Conservation (phyloP, 768 basidiomycete species). For the Macrolepiota dolichaula region DNA sequence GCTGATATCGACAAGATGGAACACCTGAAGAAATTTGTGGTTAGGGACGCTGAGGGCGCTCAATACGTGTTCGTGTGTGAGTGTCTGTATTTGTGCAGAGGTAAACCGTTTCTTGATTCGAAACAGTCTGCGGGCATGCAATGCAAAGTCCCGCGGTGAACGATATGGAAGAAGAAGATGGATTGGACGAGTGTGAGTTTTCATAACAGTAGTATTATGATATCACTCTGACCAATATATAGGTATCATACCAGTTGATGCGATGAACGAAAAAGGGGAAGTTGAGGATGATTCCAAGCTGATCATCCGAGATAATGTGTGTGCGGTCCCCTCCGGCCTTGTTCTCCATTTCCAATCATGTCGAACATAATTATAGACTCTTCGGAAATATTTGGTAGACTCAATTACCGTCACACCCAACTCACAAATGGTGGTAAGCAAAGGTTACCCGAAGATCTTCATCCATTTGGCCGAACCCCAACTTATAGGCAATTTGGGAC, state of each 20-base stretch:
- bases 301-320: background rate
- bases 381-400: background rate
- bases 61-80: constrained; percentile 1
- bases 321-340: background rate
- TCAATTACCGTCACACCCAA: background rate
- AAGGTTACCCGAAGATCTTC: background rate
- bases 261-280: background rate
- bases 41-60: background rate
- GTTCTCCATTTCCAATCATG: background rate
- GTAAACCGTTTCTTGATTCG: background rate
- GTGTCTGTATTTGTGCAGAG: background rate
- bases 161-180: background rate
- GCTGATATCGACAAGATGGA: background rate
- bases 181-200: background rate
- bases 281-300: background rate
- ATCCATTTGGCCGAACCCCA: background rate
- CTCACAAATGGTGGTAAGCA: background rate
- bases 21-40: background rate
- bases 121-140: background rate
- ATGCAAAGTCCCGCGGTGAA: background rate
- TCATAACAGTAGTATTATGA: background rate
- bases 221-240: background rate
- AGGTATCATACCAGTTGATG: background rate
- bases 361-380: background rate
- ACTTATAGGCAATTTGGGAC: constrained; percentile 3